phyloP scores from a whole-genome alignment of 2,329 filamentous ascomycete genomes.

The Botrytis hyacinthi region DNA sequence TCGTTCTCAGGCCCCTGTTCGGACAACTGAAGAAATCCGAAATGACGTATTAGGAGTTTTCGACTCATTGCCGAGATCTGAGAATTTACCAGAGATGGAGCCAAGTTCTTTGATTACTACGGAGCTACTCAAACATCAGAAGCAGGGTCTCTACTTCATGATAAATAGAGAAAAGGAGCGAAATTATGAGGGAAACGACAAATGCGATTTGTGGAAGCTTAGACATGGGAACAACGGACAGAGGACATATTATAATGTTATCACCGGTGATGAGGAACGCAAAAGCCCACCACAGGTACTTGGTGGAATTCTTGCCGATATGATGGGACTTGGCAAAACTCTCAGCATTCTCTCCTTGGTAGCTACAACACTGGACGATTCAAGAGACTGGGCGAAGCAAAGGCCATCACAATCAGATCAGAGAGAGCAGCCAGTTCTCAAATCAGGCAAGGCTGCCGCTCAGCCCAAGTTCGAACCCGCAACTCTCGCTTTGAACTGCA shows the following conservation, averaged over 20 bases:
- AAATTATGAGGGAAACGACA: constrained; percentile 56
- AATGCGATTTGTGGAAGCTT: constrained; percentile 71
- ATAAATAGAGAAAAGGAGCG: constrained; percentile 68
- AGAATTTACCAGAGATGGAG: constrained; percentile 73
- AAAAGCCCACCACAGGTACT: constrained; percentile 63
- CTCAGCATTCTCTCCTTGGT: constrained; percentile 82
- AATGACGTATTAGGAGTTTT: constrained; percentile 85
- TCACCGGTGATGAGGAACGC: constrained; percentile 67
- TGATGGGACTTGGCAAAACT: constrained; percentile 89
- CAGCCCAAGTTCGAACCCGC: constrained; percentile 38
- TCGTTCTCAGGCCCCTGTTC: constrained; percentile 40
- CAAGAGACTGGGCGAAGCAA: constrained; percentile 58
- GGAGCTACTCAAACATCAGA: constrained; percentile 78
- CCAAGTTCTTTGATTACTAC: constrained; percentile 61
- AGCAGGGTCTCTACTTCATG: constrained; percentile 88
- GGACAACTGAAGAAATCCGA: constrained; percentile 82
- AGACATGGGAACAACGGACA: constrained; percentile 55
- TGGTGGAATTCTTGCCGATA: constrained; percentile 76
- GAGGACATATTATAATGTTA: constrained; percentile 74
- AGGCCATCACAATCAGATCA: constrained; percentile 43
- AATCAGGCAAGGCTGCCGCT: constrained; percentile 33
- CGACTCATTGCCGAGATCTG: constrained; percentile 73
- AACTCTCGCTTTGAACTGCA: constrained; percentile 63
- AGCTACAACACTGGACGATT: constrained; percentile 60
- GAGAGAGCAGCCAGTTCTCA: constrained; percentile 34